Evolutionary conservation across 1,139 yeast genomes (phyloP).

Genomic region (Petasospora fabianii): DNA sequence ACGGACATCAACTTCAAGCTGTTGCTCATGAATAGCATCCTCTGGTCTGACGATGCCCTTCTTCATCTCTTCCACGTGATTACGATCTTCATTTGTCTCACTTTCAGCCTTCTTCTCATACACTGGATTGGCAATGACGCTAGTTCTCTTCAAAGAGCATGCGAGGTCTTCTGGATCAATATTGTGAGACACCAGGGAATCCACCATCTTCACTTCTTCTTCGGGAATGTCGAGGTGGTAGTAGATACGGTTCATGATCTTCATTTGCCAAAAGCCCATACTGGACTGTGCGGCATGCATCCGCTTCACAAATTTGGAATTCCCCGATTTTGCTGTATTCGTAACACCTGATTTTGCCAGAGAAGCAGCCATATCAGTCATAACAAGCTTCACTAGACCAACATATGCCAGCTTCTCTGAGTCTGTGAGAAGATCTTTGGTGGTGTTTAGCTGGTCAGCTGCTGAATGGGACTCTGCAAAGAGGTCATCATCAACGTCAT

Average conservation of each 20-base stretch:
- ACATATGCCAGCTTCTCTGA: slow-evolving; percentile 89
- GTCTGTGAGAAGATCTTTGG: slow-evolving; percentile 77
- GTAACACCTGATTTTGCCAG: slow-evolving; percentile 59
- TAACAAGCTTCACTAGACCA: slow-evolving; percentile 73
- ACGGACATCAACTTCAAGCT: slow-evolving; percentile 67
- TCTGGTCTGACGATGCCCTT: slow-evolving; percentile 19
- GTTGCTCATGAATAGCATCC: slow-evolving; percentile 33
- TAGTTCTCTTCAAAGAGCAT: slow-evolving; percentile 47
- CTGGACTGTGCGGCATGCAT: slow-evolving; percentile 73
- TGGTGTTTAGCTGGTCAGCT: slow-evolving; percentile 65
- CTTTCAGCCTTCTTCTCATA: slow-evolving; percentile 22
- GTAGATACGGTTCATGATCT: slow-evolving; percentile 66
- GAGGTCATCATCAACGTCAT: slow-evolving; percentile 28
- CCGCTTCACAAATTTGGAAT: slow-evolving; percentile 49
- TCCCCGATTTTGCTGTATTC: slow-evolving; percentile 38
- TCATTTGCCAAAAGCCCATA: slow-evolving; percentile 82
- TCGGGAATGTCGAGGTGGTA: slow-evolving; percentile 72
- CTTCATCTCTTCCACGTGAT: neutral
- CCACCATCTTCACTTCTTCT: slow-evolving; percentile 86
- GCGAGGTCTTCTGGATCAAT: slow-evolving; percentile 70
- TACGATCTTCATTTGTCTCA: neutral
- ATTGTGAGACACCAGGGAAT: slow-evolving; percentile 80
- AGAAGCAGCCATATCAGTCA: slow-evolving; percentile 78
- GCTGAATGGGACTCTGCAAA: slow-evolving; percentile 40
- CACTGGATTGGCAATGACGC: slow-evolving; percentile 40